Base-by-base conservation (phyloP, 306 rosid genomes). In the Coriaria nepalensis region DNA sequence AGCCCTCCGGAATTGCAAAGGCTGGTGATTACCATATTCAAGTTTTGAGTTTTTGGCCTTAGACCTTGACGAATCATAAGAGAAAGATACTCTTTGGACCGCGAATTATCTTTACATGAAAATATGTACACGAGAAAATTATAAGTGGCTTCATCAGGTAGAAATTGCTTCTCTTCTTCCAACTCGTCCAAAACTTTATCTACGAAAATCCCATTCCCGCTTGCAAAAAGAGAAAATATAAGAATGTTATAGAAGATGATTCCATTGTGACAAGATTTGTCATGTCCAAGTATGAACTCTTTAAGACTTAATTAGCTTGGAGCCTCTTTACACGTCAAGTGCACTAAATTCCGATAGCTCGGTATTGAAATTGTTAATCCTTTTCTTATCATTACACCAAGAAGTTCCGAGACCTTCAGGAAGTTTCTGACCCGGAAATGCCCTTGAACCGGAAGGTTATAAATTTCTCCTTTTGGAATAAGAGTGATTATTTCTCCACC, bases 91-190 rank as follows among this genome's bases (percentile, higher is more conserved):
- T 67, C 70, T 43, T 45, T 45, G 15, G 94, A 60, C 62, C 71
- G 62, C 4, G 73, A 64, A 13, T 77, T 53, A 55, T 84, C 81
- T 58, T 73, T 73, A 64, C 82, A 68, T 41, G 56, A 71, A 56
- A 81, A 84, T 46, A 95, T 94, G 44, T 69, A 53, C 33, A 90
- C 77, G 53, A 84, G 85, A 75, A 77, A 84, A 68, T 79, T 71
- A 45, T 75, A 71, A 45, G 94, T 70, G 57, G 85, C 74, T 59
- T 71, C 81, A 66, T 81, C 46, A 6, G 56, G 82, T 35, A 42
- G 59, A 52, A 90, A 39, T 57, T 67, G 69, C 69, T 55, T 73
- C 62, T 65, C 78, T 43, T 71, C 77, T 43, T 71, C 74, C 73
- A 81, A 67, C 61, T 75, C 85, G 34, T 63, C 67, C 49, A 81